Evolutionary conservation across 1,139 yeast genomes (phyloP).

Genomic region (Debaryomyces robertsiae): DNA sequence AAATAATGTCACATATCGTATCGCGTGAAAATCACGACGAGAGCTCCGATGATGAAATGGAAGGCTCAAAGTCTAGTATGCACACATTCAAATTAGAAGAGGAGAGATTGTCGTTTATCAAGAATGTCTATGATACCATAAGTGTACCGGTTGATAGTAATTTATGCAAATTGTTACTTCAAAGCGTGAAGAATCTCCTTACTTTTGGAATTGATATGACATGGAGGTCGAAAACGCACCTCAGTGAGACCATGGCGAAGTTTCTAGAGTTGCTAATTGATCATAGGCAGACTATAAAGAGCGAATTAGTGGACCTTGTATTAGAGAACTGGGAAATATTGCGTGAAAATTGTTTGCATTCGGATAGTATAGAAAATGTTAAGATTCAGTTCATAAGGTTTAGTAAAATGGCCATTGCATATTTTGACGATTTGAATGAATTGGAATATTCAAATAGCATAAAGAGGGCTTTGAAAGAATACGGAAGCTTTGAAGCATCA

Average conservation of each 20-base stretch:
- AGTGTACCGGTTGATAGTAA: constrained; percentile 23
- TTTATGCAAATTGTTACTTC: constrained; percentile 30
- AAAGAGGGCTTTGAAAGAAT: constrained; percentile 26
- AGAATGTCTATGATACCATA: constrained; percentile 35
- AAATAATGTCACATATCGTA: constrained; percentile 36
- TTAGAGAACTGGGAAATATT: constrained; percentile 28
- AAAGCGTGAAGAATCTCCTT: constrained; percentile 25
- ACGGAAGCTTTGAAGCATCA: constrained; percentile 31
- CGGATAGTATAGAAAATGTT: constrained; percentile 62
- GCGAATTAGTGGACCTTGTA: constrained; percentile 19
- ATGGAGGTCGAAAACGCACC: constrained; percentile 59
- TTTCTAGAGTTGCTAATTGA: constrained; percentile 12
- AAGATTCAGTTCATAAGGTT: constrained; percentile 50
- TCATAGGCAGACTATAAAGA: constrained; percentile 6
- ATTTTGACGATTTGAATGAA: constrained; percentile 6
- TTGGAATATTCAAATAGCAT: constrained; percentile 13
- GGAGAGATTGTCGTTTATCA: constrained; percentile 33
- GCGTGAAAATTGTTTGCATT: constrained; percentile 35
- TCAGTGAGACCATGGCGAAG: constrained; percentile 38
- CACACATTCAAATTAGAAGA: constrained; percentile 40
- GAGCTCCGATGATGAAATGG: constrained; percentile 31
- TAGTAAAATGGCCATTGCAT: constrained; percentile 23
- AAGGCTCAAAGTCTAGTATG: constrained; percentile 33
- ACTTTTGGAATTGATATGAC: constrained; percentile 44
- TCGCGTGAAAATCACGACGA: constrained; percentile 34